Evolutionary conservation across 1,284 basidiomycete species (phyloP), one percentile per base, ranked within the genome.

Genomic region (Athelia psychrophila): DNA sequence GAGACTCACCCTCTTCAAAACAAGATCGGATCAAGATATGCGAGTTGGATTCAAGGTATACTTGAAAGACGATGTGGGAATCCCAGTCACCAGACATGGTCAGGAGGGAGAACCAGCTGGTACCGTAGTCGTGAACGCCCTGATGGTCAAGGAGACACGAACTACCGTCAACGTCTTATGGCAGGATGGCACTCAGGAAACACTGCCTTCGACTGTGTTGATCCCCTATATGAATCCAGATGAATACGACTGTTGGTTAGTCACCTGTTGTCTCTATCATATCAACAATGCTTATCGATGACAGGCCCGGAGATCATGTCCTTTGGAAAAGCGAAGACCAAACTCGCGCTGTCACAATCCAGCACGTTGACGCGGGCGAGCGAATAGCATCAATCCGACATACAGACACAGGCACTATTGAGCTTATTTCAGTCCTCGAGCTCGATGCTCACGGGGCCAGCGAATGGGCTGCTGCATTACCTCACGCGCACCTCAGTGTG

Each of bases 271-370:
- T 33, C 22, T 44, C 30, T 27, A 45, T 45, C 46, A 58, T 47
- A 54, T 45, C 50, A 50, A 49, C 58, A 47, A 53, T 51, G 47
- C 54, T 45, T 50, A 50, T 49, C 58, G 45, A 53, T 51, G 46
- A 3, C 47, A 92, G 92, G 92, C 94, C 94, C 3, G 94, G 95
- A 24, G 93, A 97, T 60, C 86, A 92, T 67, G 86, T 95, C 10
- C 62, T 93, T n/a, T 95, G 90, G 86, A 88, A 87, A 61, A 82
- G 78, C 36, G 91, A 93, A 67, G 85, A 83, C 45, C 76, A 75
- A 62, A 79, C 73, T 49, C 78, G 79, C 33, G 74, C 84, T 38
- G 93, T 86, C 1, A 79, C 96, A 54, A 85, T 97, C 8, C 93
- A 95, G 66, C 77, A 76, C 19, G 91, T 91, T 50, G 81, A 91